Evolutionary conservation across 2,329 filamentous ascomycete species (phyloP).

Genomic region (Celoporthe dispersa): DNA sequence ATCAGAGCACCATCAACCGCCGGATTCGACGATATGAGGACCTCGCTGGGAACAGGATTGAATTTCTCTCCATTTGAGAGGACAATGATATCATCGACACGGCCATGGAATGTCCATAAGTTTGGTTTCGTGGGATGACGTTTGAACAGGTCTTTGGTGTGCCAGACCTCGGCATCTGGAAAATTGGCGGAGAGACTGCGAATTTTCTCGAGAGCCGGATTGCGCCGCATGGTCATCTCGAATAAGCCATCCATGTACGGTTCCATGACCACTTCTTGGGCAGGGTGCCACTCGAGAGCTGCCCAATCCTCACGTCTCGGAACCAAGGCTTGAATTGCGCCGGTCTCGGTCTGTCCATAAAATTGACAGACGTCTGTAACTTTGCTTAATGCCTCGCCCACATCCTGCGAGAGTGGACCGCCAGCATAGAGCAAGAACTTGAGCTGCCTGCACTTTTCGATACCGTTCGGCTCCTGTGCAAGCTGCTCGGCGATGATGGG

Average conservation of each 20-base stretch:
- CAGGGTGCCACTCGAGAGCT: constrained; percentile 33
- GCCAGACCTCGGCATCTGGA: constrained; percentile 32
- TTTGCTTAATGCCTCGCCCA: constrained; percentile 30
- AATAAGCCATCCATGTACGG: constrained; percentile 30
- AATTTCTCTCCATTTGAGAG: constrained; percentile 29
- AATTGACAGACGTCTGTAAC: constrained; percentile 34
- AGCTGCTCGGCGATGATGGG: constrained; percentile 31
- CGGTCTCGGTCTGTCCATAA: constrained; percentile 33
- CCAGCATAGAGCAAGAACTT: constrained; percentile 34
- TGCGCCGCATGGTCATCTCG: constrained; percentile 31
- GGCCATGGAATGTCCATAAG: constrained; percentile 22
- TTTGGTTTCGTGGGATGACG: constrained; percentile 5
- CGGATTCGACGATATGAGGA: constrained; percentile 16
- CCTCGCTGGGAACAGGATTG: constrained; percentile 28
- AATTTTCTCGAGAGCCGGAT: constrained; percentile 27
- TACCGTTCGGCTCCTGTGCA: constrained; percentile 24
- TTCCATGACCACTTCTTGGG: constrained; percentile 31
- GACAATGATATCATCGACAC: constrained; percentile 21
- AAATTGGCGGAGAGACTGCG: constrained; percentile 30
- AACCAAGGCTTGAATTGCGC: constrained; percentile 29
- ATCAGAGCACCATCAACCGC: constrained; percentile 18
- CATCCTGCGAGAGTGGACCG: constrained; percentile 30
- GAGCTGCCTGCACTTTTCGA: constrained; percentile 30
- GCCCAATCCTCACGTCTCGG: constrained; percentile 32
- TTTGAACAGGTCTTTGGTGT: constrained; percentile 52